These are phyloP conservation scores for Chaetothyriales sp. DNA, from an alignment of 2,329 filamentous ascomycete species.

Conservation along the genomic window DNA sequence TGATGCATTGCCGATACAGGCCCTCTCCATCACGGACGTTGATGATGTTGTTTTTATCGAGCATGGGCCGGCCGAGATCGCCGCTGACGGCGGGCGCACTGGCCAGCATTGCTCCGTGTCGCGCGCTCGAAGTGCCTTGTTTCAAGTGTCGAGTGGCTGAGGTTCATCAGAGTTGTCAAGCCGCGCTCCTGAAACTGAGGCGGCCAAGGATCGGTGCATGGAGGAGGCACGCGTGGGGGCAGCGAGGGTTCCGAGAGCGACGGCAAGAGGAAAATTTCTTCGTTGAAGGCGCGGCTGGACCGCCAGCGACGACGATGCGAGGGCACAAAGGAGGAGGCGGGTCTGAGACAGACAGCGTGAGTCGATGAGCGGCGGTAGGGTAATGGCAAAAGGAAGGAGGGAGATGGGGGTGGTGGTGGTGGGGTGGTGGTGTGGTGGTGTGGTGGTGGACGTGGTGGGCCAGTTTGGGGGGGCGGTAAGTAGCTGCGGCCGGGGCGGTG, in stretches of 20 bases:
- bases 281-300: neutral
- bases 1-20: constrained; percentile 88
- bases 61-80: constrained; percentile 45
- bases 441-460: too few relatives aligned
- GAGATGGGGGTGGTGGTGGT: neutral
- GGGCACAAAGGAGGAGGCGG: neutral
- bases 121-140: neutral
- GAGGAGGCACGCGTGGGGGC: neutral
- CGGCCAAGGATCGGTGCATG: neutral
- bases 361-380: neutral
- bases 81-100: constrained; percentile 24
- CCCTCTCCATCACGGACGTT: constrained; percentile 93
- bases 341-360: neutral
- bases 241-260: neutral
- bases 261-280: neutral
- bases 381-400: neutral
- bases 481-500: neutral
- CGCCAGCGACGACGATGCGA: neutral
- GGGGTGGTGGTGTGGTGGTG: too few relatives aligned
- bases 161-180: neutral
- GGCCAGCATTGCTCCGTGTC: constrained; percentile 20
- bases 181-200: neutral
- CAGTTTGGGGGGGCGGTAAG: neutral
- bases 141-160: neutral
- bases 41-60: constrained; percentile 85